Percentiles rank a stretch among this genome's conserved stretches.
Evolutionary conservation across 208 protist species (phyloP).

Genomic region (Wallacemonas collosoma): DNA sequence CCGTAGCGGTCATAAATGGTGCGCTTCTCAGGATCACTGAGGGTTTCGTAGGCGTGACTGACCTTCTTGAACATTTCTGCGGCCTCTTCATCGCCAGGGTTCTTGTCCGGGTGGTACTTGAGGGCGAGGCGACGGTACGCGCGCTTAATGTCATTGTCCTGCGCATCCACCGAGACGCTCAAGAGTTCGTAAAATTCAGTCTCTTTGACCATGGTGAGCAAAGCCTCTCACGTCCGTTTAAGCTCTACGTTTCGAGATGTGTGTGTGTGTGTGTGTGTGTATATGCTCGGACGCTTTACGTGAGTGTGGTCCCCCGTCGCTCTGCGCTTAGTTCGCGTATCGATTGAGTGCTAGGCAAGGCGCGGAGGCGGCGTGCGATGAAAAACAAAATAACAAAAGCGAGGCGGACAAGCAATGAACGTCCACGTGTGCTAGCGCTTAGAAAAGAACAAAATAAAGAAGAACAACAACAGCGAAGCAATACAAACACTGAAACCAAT

Average conservation of each 20-base stretch:
- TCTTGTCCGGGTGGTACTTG: constrained; percentile 92
- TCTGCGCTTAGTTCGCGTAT: no score
- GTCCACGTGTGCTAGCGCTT: no score
- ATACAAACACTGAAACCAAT: no score
- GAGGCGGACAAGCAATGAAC: no score
- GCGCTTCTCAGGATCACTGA: constrained; percentile 96
- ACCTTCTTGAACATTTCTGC: constrained; percentile 94
- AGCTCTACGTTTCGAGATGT: neutral
- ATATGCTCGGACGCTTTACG: no score
- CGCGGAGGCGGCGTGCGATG: no score
- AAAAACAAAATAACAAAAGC: no score
- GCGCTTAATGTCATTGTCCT: constrained; percentile 87
- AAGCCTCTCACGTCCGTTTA: no score
- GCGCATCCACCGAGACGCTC: constrained; percentile 60
- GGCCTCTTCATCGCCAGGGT: constrained; percentile 71
- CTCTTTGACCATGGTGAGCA: constrained; percentile 72
- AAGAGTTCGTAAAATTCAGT: constrained; percentile 91
- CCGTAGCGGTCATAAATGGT: constrained; percentile 97
- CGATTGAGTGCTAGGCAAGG: no score
- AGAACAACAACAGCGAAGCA: no score
- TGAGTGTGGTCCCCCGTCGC: no score
- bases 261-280: neutral
- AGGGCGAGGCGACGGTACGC: constrained; percentile 87
- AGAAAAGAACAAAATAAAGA: no score
- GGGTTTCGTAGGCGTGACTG: constrained; percentile 96